Conservation (phyloP, 768 basidiomycete species). For the Pisolithus albus region DNA sequence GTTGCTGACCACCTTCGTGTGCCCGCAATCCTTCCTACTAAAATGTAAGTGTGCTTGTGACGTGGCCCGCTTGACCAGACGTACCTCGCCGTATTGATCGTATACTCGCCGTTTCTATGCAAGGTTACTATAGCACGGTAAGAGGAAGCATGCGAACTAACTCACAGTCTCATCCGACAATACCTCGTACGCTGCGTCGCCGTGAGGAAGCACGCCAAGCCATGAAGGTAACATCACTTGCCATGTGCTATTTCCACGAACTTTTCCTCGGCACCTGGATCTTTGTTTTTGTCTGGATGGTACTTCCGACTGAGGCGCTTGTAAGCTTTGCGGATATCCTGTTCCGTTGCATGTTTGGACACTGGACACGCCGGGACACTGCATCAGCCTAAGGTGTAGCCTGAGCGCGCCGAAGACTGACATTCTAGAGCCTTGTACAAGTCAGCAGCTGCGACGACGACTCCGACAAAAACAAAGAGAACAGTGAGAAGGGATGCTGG, state of each 20-base stretch:
- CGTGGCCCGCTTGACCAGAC: conserved; percentile 3
- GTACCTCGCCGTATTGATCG: conserved; percentile 85
- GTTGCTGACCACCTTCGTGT: conserved; percentile 78
- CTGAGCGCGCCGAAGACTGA: conserved; percentile 41
- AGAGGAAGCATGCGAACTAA: background rate
- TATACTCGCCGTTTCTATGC: conserved; percentile 86
- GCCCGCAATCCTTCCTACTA: conserved; percentile 82
- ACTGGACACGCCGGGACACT: conserved; percentile 31
- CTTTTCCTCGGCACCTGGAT: conserved; percentile 68
- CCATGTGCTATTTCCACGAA: conserved; percentile 92
- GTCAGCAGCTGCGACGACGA: conserved; percentile 48
- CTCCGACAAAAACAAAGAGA: conserved; percentile 27
- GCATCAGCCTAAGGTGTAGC: conserved; percentile 15
- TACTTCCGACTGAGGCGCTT: conserved; percentile 82
- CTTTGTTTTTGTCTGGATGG: conserved; percentile 95
- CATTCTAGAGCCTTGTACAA: conserved; percentile 79
- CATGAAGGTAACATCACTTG: conserved; percentile 29
- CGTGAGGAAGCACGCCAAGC: conserved; percentile 3
- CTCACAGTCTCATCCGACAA: conserved; percentile 77
- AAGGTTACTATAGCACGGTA: conserved; percentile 4
- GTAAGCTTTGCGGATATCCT: conserved; percentile 88
- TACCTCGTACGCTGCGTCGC: conserved; percentile 77
- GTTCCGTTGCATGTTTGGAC: conserved; percentile 72
- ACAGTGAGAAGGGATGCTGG: conserved; percentile 23
- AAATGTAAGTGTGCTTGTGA: conserved; percentile 7